Evolutionary conservation across 257 asterid species (phyloP), one percentile per base, ranked within the genome.

Genomic region (Gardenia jasminoides): DNA sequence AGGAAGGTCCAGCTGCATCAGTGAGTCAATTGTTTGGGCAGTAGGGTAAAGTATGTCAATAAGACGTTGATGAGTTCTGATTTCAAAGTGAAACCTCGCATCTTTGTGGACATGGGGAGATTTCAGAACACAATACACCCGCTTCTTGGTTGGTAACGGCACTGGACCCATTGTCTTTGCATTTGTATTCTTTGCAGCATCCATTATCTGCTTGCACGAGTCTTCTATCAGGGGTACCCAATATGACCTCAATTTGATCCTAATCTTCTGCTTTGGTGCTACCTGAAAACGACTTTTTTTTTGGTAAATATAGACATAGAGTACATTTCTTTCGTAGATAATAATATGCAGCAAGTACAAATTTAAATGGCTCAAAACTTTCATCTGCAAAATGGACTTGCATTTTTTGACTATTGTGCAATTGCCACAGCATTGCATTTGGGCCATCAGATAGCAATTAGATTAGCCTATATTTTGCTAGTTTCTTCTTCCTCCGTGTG

Each of bases 61-160:
- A 36, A 96, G 97, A 26, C 98, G 92, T 73, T 96, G 99, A 81
- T 96, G 99, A 30, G 97, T 92, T 86, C 99, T 84, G 61, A 96
- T 93, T 77, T 96, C 99, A 2, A 96, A 96, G 59, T 96, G 99
- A 89, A 92, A 93, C 87, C 98, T 90, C 16, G 99, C 99, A 56
- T 93, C 99, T 84, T 96, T 96, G 89, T 96, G 96, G 67, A 96
- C 99, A 36, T 96, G 98, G 1, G 98, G 99, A 39, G 98, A 96
- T 83, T 96, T 96, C 3, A 96, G 95, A 79, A 96, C 99, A 84
- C 99, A 96, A 20, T 90, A 86, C 12, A 95, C 72, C 50, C 97
- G 82, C 83, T 87, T 95, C 88, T 92, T 95, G 46, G 99, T 93
- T 0, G 99, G 99, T 67, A 95, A 77, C 7, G 99, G 99, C 30